Evolutionary conservation across 2,329 filamentous ascomycete species (phyloP).

Genomic region (Aspergillus transmontanensis): DNA sequence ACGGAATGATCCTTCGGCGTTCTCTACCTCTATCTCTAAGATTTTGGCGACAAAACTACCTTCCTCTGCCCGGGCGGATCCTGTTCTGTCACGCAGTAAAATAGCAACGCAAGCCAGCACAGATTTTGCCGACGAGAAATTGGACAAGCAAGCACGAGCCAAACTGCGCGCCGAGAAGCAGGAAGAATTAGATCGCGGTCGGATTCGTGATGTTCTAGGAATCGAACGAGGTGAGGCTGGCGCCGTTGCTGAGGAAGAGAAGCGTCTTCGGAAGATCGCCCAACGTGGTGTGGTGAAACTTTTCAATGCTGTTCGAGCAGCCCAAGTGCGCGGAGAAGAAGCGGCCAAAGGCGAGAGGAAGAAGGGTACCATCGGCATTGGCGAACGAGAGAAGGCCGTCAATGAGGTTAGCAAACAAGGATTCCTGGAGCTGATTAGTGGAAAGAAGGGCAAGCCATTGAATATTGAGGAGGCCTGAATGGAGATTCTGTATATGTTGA

Average conservation of each 20-base stretch:
- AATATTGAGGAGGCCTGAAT: slow-evolving; percentile 48
- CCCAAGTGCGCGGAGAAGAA: slow-evolving; percentile 84
- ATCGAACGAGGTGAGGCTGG: slow-evolving; percentile 57
- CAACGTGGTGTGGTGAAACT: slow-evolving; percentile 93
- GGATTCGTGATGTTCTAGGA: slow-evolving; percentile 82
- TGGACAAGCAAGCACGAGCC: slow-evolving; percentile 79
- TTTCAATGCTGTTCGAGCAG: slow-evolving; percentile 91
- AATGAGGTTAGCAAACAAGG: slow-evolving; percentile 97
- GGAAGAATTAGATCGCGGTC: slow-evolving; percentile 78
- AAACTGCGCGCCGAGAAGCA: slow-evolving; percentile 81
- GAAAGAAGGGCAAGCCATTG: slow-evolving; percentile 54
- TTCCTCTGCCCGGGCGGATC: slow-evolving; percentile 77
- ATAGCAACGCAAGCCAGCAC: slow-evolving; percentile 72
- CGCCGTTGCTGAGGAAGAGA: slow-evolving; percentile 69
- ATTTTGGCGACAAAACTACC: slow-evolving; percentile 90
- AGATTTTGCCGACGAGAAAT: slow-evolving; percentile 71
- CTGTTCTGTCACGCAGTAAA: slow-evolving; percentile 83
- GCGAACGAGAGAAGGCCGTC: slow-evolving; percentile 79
- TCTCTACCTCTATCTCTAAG: slow-evolving; percentile 90
- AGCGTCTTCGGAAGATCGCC: slow-evolving; percentile 79
- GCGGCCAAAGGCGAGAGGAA: slow-evolving; percentile 67
- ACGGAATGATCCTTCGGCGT: slow-evolving; percentile 87
- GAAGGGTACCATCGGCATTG: slow-evolving; percentile 76
- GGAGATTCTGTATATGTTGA: slow-evolving; percentile 12
- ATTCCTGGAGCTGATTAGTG: slow-evolving; percentile 84